Evolutionary conservation across 768 basidiomycete species (phyloP), one percentile per base, ranked within the genome.

Genomic region (Rhizopogon vinicolor): DNA sequence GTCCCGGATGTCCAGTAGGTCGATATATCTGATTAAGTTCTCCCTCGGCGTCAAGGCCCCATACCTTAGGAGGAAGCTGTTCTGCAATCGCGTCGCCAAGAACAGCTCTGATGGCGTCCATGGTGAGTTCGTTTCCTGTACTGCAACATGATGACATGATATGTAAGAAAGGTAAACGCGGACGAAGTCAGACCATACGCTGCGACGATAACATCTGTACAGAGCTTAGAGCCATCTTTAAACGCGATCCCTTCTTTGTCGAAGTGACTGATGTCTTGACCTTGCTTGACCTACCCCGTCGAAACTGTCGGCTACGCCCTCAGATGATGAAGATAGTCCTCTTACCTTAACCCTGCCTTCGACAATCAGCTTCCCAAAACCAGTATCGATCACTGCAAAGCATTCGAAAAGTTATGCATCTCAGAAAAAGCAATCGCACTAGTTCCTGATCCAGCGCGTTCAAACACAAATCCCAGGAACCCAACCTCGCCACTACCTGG

Each of bases 171-270:
- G 10, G 9, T 12, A 12, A 12, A 31, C n/a, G n/a, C 18, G 31
- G 31, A 33, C 4, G 31, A 13, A 28, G 28, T 59, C 29, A 64
- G 78, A 56, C 78, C 79, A 16, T 79, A 81, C 2, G 78, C 77
- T 54, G 75, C 73, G 16, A 81, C 70, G 28, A 80, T 71, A 31
- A 78, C 67, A 57, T 80, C 78, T 33, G 72, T 75, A 22, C 74
- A 62, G 37, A 78, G 60, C 44, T 69, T 65, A 49, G 62, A 68
- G n/a, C 74, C 74, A 54, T 78, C 65, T 7, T 65, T 66, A 58
- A 78, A 78, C 54, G 66, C 63, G 3, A 78, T 58, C 13, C 75
- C 74, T 71, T 73, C 60, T 69, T 72, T 64, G 72, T 75, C 57
- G 74, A 63, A 58, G 51, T 72, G 67, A 43, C 65, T 66, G 60